Evolutionary conservation across 2,329 filamentous ascomycete genomes (phyloP), one percentile per base, ranked within the genome.

Genomic region (Albophoma yamanashiensis): DNA sequence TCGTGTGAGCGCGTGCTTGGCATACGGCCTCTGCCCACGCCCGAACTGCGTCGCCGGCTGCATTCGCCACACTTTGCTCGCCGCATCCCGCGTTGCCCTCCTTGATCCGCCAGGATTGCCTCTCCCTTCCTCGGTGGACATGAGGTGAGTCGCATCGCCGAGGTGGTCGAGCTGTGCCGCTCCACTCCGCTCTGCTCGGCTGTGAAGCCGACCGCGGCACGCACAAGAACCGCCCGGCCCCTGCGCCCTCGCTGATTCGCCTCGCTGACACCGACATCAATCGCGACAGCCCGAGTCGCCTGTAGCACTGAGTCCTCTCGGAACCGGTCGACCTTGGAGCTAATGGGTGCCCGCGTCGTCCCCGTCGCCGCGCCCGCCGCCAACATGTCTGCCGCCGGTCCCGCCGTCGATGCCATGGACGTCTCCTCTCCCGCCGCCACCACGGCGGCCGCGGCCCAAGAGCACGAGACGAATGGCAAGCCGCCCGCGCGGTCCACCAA

Each of bases 321-420:
- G 67, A 78, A 75, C 70, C 75, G 75, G 58, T 43, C 55, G n/a
- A 9, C 15, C 38, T 34, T 31, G 34, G 53, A 59, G 47, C 59
- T 58, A 58, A 59, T 61, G 58, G 76, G 77, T 68, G 73, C 76
- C 66, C 80, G 81, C 69, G 82, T 83, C 55, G 75, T 87, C 56
- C 82, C 83, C 58, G 83, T 85, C 64, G 75, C 81, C 62, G 78
- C 78, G 60, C 79, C 83, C 43, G 81, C 77, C 61, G 81, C 84
- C 69, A 80, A 82, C 70, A 83, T 82, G 74, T 84, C 84, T 64
- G 78, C 82, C 59, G 80, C 82, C 25, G 80, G 79, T 56, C 79
- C 80, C 38, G 81, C 79, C 65, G 82, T 84, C 65, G 83, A 86
- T 60, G 82, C 82, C 61, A 87, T 86, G 83, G 83, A 86, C 62